Conservation (phyloP, 2,329 filamentous ascomycete genomes). For the Hawksworthiomyces lignivorus region DNA sequence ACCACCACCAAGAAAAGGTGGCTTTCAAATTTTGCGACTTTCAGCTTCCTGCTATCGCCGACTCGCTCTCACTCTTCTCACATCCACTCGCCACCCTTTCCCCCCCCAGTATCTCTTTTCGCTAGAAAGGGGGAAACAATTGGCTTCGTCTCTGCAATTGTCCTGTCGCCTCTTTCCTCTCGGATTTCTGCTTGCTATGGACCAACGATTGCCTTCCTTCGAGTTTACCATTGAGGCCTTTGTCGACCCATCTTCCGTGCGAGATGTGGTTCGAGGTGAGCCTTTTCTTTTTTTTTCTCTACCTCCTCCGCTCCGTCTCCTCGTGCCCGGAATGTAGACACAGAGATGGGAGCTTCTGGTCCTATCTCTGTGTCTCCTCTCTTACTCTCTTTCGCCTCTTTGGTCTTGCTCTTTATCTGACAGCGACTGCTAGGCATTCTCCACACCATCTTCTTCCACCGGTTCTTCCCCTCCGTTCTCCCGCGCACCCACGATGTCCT, state of each 20-base stretch:
- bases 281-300: slow-evolving; percentile 1
- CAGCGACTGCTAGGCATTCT: slow-evolving; percentile 59
- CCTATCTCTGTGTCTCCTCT: slow-evolving; percentile 1
- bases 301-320: too few relatives aligned
- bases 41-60: too few relatives aligned
- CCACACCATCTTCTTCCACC: slow-evolving; percentile 97
- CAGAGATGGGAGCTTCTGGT: too few relatives aligned
- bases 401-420: background rate
- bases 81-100: background rate
- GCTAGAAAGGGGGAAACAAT: too few relatives aligned
- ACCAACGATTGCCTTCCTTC: slow-evolving; percentile 42
- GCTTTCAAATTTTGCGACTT: too few relatives aligned
- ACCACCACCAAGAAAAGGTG: too few relatives aligned
- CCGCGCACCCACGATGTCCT: slow-evolving; percentile 83
- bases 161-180: background rate
- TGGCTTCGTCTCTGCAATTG: background rate
- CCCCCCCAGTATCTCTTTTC: background rate
- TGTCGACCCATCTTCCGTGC: slow-evolving; percentile 80
- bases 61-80: too few relatives aligned
- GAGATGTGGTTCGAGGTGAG: slow-evolving; percentile 86
- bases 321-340: too few relatives aligned
- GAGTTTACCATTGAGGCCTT: slow-evolving; percentile 94
- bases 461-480: slow-evolving; percentile 82
- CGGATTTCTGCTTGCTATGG: slow-evolving; percentile 10
- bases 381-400: slow-evolving; percentile 6